Percentiles rank a stretch among this genome's conserved stretches.
Evolutionary conservation across 768 basidiomycete species (phyloP).

Genomic region (Galerina marginata): DNA sequence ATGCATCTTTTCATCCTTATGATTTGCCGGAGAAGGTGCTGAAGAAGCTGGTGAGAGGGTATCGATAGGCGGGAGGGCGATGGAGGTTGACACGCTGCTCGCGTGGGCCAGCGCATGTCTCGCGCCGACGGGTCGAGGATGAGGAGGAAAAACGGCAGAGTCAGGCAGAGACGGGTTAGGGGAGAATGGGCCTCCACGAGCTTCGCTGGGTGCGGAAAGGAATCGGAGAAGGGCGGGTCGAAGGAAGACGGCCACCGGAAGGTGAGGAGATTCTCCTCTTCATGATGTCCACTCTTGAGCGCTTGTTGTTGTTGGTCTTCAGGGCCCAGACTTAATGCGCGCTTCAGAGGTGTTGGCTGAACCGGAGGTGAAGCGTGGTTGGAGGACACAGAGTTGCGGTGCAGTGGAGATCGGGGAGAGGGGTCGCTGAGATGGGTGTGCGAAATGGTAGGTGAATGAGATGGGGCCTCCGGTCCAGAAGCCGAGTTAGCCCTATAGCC

Average conservation of each 20-base stretch:
- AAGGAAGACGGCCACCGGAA: conserved; percentile 51
- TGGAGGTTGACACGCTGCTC: conserved; percentile 31
- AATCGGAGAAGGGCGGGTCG: conserved; percentile 70
- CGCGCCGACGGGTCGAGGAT: conserved; percentile 72
- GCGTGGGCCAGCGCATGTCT: conserved; percentile 47
- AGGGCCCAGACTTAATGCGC: conserved; percentile 70
- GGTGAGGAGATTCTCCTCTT: conserved; percentile 61
- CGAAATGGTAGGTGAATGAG: conserved; percentile 65
- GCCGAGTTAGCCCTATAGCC: conserved; percentile 38
- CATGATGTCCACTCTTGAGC: conserved; percentile 60
- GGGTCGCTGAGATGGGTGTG: conserved; percentile 59
- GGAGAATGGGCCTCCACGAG: conserved; percentile 58
- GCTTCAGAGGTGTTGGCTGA: conserved; percentile 56
- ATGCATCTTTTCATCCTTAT: conserved; percentile 59
- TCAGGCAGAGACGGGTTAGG: conserved; percentile 60
- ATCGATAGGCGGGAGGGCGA: conserved; percentile 73
- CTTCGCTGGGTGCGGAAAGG: conserved; percentile 76
- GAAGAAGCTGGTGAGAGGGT: conserved; percentile 68
- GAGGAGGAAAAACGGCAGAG: conserved; percentile 63
- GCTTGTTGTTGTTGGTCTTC: conserved; percentile 63
- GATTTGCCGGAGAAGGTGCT: conserved; percentile 53
- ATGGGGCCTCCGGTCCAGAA: conserved; percentile 38
- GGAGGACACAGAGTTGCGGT: conserved; percentile 73
- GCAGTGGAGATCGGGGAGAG: conserved; percentile 53
- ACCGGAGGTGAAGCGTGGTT: conserved; percentile 64